A percentile compares a stretch with the other conserved stretches of the same genome.
These are phyloP conservation scores for Trifolium subterraneum DNA, from an alignment of 306 rosid species.

Conservation along the genomic window DNA sequence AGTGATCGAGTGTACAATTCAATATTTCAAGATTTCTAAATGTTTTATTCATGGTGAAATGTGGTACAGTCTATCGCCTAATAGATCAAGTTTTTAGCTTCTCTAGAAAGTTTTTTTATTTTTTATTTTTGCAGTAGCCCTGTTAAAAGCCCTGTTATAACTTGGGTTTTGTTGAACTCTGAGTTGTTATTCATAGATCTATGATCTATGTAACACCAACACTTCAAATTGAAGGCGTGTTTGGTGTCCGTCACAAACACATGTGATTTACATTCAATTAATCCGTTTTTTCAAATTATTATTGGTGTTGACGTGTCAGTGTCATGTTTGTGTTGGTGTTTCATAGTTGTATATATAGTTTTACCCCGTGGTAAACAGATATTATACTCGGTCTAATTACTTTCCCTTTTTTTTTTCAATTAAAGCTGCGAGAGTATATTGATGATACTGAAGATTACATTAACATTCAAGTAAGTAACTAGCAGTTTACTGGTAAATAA, in stretches of 20 bases:
- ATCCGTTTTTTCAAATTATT: too few species aligned
- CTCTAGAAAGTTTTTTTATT: not conserved
- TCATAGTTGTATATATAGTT: not conserved
- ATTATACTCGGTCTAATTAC: slow-evolving; percentile 7
- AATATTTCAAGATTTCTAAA: not conserved
- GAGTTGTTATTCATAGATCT: not conserved
- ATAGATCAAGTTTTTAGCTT: not conserved
- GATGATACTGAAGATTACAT: slow-evolving; percentile 96
- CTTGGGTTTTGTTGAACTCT: slow-evolving; percentile 24
- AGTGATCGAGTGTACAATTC: not conserved
- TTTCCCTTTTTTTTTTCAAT: slow-evolving; percentile 38
- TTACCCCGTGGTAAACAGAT: not conserved
- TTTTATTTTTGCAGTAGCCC: not conserved
- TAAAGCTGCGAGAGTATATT: slow-evolving; percentile 87
- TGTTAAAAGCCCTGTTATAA: not conserved
- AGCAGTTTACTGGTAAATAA: slow-evolving; percentile 8
- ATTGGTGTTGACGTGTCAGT: too few species aligned
- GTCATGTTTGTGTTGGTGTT: too few species aligned
- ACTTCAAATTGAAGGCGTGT: too few species aligned
- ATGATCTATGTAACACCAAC: too few species aligned
- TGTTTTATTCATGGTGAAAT: not conserved
- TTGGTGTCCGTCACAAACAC: too few species aligned
- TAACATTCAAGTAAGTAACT: slow-evolving; percentile 75
- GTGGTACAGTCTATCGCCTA: not conserved
- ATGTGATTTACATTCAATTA: too few species aligned